A percentile compares a stretch with the other conserved stretches of the same genome.
phyloP scores from a whole-genome alignment of 2,329 filamentous ascomycete genomes.

The Thyridium curvatum region DNA sequence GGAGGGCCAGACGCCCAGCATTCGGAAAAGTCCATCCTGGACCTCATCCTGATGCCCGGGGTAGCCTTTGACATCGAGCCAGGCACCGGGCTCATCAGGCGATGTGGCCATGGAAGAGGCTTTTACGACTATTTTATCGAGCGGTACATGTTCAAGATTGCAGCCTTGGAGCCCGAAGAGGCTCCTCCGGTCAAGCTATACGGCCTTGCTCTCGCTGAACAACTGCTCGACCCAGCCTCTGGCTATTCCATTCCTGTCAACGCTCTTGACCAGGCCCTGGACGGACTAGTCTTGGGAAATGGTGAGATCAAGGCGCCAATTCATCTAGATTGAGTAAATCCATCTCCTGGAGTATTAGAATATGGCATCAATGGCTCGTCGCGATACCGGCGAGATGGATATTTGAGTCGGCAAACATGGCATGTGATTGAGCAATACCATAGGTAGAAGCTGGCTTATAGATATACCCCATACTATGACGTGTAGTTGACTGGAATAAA shows the following conservation, averaged over 20 bases:
- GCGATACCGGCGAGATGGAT: no score
- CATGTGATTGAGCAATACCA: no score
- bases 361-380: no score
- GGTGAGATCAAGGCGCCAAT: constrained; percentile 45
- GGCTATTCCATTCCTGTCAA: constrained; percentile 63
- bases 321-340: not conserved
- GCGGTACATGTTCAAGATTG: constrained; percentile 51
- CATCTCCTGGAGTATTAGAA: no score
- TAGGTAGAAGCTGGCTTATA: no score
- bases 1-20: constrained; percentile 47
- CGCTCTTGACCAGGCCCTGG: constrained; percentile 70
- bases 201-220: constrained; percentile 80
- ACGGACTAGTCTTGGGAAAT: constrained; percentile 69
- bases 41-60: constrained; percentile 86
- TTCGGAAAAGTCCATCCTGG: constrained; percentile 48
- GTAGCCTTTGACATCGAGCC: constrained; percentile 76
- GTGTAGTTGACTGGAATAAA: no score
- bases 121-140: constrained; percentile 95
- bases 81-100: constrained; percentile 49
- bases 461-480: no score
- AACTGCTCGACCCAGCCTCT: constrained; percentile 43
- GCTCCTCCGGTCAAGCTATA: constrained; percentile 45
- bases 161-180: constrained; percentile 2
- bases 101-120: constrained; percentile 89
- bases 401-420: no score